Evolutionary conservation across 129 eudicot species (phyloP), one percentile per base, ranked within the genome.

Genomic region (Solidago caesia): DNA sequence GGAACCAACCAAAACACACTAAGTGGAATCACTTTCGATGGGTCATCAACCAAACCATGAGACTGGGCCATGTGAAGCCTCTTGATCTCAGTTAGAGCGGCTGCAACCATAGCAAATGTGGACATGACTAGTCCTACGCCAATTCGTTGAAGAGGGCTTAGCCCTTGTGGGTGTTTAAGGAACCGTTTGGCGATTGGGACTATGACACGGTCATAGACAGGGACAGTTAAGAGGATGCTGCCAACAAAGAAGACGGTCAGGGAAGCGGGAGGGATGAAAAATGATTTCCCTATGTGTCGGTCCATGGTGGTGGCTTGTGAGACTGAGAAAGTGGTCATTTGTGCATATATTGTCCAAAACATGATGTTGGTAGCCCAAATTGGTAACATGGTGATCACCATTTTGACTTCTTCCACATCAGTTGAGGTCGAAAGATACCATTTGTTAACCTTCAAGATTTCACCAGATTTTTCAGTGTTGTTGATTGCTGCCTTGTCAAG

Each of bases 401-500:
- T 26, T 70, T 92, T 92, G 5, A 87, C 96, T 75, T 92, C 98
- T 81, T 92, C 98, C 6, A 92, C 89, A 53, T 89, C 96, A 0
- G 98, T 89, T 66, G 80, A 77, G 16, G 96, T 89, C 29, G 97
- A 87, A 41, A 87, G 75, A 51, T 41, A 29, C 97, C 97, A 89
- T 73, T 89, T 92, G 77, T 75, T 85, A 44, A 77, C 78, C 68
- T 8, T 77, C 3, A 4, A 64, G 5, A 14, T 42, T 47, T 42
- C 76, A 14, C 29, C 73, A 12, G 69, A 29, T 55, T 52, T 75
- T n/a, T 83, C 59, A 33, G 74, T 60, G 47, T 84, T 75, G 71
- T 75, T 87, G 72, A 92, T 87, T n/a, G 97, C 96, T 25, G 96
- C 98, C 84, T 86, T 89, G 79, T 92, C 97, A 73, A 92, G 79